A percentile compares a stretch with the other conserved stretches of the same genome.
phyloP scores from a whole-genome alignment of 805 yeast genomes.

The Zygoascus ofunaensis region DNA sequence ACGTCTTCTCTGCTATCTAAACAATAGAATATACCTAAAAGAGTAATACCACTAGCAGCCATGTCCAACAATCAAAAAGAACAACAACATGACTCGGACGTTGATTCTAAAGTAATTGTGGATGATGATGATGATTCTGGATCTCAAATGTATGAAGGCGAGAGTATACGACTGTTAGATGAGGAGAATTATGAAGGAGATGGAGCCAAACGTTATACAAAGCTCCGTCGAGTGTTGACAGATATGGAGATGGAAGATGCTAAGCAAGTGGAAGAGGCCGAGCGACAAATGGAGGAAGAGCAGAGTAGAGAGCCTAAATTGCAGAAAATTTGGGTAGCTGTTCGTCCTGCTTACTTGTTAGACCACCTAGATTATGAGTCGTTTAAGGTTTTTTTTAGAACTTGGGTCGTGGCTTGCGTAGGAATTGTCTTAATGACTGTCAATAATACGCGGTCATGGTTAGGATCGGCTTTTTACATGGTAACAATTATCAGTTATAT shows the following conservation, averaged over 20 bases:
- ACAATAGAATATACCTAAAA: too few species aligned
- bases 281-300: neutral
- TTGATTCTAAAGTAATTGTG: too few species aligned
- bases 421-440: constrained; percentile 17
- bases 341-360: constrained; percentile 12
- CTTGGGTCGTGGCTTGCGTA: constrained; percentile 23
- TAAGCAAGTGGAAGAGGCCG: neutral
- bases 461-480: constrained; percentile 22
- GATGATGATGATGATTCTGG: too few species aligned
- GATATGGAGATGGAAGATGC: neutral
- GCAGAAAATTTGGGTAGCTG: neutral
- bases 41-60: too few species aligned
- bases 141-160: neutral
- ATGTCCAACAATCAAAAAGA: too few species aligned
- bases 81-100: too few species aligned
- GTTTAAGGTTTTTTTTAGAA: constrained; percentile 17
- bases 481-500: constrained; percentile 20
- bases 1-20: too few species aligned
- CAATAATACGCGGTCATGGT: constrained; percentile 16
- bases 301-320: neutral
- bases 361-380: constrained; percentile 21
- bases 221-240: neutral
- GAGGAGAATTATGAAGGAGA: neutral
- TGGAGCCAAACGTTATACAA: neutral
- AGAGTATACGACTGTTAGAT: neutral